phyloP scores from a whole-genome alignment of 768 basidiomycete genomes.

The Panaeolus cyanescens region DNA sequence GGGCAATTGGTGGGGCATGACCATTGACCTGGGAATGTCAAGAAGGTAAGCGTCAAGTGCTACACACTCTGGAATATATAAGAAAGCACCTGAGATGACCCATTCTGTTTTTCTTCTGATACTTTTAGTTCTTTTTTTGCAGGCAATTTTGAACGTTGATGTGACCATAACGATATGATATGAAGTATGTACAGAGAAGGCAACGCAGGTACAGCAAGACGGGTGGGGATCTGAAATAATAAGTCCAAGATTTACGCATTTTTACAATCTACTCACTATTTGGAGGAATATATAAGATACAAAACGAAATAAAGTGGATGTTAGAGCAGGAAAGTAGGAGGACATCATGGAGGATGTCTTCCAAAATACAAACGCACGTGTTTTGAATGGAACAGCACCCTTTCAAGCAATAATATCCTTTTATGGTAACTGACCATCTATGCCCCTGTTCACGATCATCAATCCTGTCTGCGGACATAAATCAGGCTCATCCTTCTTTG shows the following conservation, averaged over 20 bases:
- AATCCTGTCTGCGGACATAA: slow-evolving; percentile 76
- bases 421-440: slow-evolving; percentile 15
- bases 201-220: slow-evolving; percentile 30
- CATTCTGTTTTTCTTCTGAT: neutral
- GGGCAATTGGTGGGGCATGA: neutral
- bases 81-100: neutral
- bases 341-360: slow-evolving; percentile 12
- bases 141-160: neutral
- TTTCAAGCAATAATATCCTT: neutral
- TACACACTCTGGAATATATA: neutral
- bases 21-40: neutral
- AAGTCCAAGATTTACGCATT: too few relatives aligned
- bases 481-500: slow-evolving; percentile 57
- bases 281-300: slow-evolving; percentile 49
- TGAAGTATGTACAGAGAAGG: slow-evolving; percentile 31
- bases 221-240: slow-evolving; percentile 42
- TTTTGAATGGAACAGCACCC: neutral
- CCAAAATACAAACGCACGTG: neutral
- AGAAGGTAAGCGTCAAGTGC: neutral
- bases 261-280: slow-evolving; percentile 38
- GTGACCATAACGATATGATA: slow-evolving; percentile 19
- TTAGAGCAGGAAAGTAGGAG: slow-evolving; percentile 23
- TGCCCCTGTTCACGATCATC: slow-evolving; percentile 65
- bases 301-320: slow-evolving; percentile 43
- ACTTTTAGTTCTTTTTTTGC: neutral